Conservation (phyloP, 345 rosid species). For the Aegle marmelos region DNA sequence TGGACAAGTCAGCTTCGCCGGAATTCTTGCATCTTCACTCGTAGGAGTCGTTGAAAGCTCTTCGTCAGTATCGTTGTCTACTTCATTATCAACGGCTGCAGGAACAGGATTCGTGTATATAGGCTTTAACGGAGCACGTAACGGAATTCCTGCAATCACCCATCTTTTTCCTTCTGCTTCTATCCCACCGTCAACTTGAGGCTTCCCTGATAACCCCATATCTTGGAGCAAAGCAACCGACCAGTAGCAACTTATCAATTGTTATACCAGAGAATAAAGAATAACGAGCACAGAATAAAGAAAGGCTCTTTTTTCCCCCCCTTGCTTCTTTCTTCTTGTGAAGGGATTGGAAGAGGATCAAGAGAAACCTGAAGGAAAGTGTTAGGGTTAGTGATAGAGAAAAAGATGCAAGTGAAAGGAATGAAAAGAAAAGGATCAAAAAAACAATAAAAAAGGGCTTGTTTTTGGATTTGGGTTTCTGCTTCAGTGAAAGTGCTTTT, state of each 20-base stretch:
- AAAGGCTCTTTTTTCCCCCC: neutral
- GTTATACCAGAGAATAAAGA: slow-evolving; percentile 26
- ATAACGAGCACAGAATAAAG: slow-evolving; percentile 37
- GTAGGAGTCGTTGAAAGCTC: slow-evolving; percentile 59
- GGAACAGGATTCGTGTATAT: slow-evolving; percentile 32
- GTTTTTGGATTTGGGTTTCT: neutral
- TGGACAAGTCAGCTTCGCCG: slow-evolving; percentile 50
- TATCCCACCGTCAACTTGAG: slow-evolving; percentile 47
- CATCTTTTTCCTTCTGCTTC: slow-evolving; percentile 48
- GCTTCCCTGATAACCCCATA: slow-evolving; percentile 60
- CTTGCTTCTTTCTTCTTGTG: slow-evolving; percentile 1
- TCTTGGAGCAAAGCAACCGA: neutral
- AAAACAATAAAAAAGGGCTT: neutral
- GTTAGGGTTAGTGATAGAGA: neutral
- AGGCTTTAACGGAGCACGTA: slow-evolving; percentile 60
- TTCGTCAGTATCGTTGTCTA: slow-evolving; percentile 19
- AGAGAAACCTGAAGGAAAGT: slow-evolving; percentile 39
- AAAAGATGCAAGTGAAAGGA: slow-evolving; percentile 9
- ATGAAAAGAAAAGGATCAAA: neutral
- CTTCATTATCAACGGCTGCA: slow-evolving; percentile 15
- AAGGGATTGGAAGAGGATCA: slow-evolving; percentile 32
- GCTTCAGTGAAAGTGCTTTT: slow-evolving; percentile 10
- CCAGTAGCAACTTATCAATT: slow-evolving; percentile 5
- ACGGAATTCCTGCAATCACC: slow-evolving; percentile 54
- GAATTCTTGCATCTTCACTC: slow-evolving; percentile 47